These are phyloP conservation scores for Solanum peruvianum DNA, from an alignment of 257 asterid genomes.

Conservation along the genomic window DNA sequence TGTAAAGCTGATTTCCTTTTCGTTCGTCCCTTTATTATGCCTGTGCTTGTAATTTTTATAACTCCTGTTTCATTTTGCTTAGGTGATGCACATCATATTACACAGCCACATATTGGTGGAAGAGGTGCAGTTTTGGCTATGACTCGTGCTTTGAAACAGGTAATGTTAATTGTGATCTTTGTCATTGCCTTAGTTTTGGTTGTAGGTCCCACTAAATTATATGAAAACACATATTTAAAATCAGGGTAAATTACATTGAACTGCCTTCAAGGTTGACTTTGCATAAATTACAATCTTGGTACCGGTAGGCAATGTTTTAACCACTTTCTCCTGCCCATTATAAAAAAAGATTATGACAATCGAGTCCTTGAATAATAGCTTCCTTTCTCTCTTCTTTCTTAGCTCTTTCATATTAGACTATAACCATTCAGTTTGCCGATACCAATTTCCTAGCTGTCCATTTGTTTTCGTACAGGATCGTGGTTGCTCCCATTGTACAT, in stretches of 20 bases:
- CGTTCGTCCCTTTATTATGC: neutral
- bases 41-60: neutral
- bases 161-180: neutral
- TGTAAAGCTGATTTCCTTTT: neutral
- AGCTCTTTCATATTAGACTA: neutral
- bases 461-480: neutral
- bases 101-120: slow-evolving; percentile 87
- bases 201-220: neutral
- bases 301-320: neutral
- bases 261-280: neutral
- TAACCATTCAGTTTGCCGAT: neutral
- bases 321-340: neutral
- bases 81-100: slow-evolving; percentile 95
- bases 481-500: neutral
- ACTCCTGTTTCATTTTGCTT: slow-evolving; percentile 8
- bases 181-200: neutral
- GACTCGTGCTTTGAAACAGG: slow-evolving; percentile 87
- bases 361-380: neutral
- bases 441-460: neutral
- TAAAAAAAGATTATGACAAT: neutral
- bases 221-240: neutral
- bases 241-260: neutral
- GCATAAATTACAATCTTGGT: neutral
- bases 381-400: neutral
- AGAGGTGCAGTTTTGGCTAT: slow-evolving; percentile 91